Evolutionary conservation across 768 basidiomycete species (phyloP).

Genomic region (Exsudoporus frostii): DNA sequence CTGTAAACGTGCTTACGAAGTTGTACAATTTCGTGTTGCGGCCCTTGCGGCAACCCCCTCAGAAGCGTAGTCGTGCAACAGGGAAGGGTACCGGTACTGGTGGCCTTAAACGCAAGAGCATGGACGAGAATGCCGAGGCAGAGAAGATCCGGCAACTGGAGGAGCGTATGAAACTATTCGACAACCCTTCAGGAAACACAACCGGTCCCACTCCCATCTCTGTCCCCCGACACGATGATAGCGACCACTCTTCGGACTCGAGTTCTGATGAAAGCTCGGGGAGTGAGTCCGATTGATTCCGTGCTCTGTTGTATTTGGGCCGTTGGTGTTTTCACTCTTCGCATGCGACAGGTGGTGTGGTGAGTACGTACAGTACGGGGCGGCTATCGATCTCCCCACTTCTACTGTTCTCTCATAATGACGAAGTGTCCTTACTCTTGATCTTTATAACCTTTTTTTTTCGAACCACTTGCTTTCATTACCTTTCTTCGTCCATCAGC

Average conservation of each 20-base stretch:
- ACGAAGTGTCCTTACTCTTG: slow-evolving; percentile 27
- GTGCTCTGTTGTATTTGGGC: slow-evolving; percentile 10
- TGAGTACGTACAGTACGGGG: slow-evolving; percentile 24
- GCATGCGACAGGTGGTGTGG: slow-evolving; percentile 10
- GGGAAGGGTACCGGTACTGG: slow-evolving; percentile 86
- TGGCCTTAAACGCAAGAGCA: slow-evolving; percentile 88
- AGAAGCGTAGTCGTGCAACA: slow-evolving; percentile 54
- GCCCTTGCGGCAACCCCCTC: slow-evolving; percentile 64
- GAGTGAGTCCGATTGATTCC: slow-evolving; percentile 73
- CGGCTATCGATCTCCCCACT: slow-evolving; percentile 15
- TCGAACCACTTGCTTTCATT: slow-evolving; percentile 27
- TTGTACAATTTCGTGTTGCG: slow-evolving; percentile 94
- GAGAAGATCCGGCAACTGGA: slow-evolving; percentile 93
- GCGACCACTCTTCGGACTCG: slow-evolving; percentile 77
- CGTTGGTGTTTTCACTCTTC: slow-evolving; percentile 15
- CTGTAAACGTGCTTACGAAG: slow-evolving; percentile 81
- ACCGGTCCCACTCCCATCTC: slow-evolving; percentile 34
- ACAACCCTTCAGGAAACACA: slow-evolving; percentile 48
- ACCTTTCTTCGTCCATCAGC: slow-evolving; percentile 26
- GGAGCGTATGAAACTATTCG: slow-evolving; percentile 82
- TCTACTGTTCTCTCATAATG: slow-evolving; percentile 29
- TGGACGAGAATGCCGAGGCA: slow-evolving; percentile 95
- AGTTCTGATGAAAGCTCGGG: slow-evolving; percentile 80
- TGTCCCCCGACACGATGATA: slow-evolving; percentile 41
- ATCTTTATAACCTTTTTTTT: slow-evolving; percentile 36